Base-by-base conservation (phyloP, 148 eudicot genomes). In the Silene uniflora region DNA sequence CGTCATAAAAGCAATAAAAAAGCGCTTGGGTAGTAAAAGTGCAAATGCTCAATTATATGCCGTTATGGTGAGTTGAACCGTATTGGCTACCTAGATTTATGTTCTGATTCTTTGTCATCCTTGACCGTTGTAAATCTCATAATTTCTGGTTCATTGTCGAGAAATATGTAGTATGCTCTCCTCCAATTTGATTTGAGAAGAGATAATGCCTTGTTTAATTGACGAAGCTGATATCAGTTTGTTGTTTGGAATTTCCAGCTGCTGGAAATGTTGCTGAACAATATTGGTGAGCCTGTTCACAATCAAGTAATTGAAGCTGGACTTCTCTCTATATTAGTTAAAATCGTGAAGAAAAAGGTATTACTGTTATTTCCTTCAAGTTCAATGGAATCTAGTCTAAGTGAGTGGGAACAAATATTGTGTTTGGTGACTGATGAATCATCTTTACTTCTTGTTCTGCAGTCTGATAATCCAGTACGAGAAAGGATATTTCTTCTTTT, bases 311-410 rank as follows among this genome's bases (percentile, higher is more conserved):
- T 95, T 74, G 99, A 95, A 79, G 81, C 84, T 6, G 92, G 96
- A 73, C 63, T 95, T 74, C 91, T 95, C 62, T 89, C 93, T 58
- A 21, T 82, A 77, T 86, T 95, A 55, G 91, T 95, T 74, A 95
- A 95, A 81, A 87, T 90, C 75, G 99, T 95, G 65, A 95, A 95
- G 92, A 95, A 92, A 77, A 95, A 90, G 98, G 98, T 92, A 62
- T 8, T 29, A 12, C 10, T 19, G 19, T 73, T 72, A 62, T 32
- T 22, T 13, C 62, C 24, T 13, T 64, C 21, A 64, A 22, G 23
- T 39, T 24, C 42, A 11, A 60, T 5, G 24, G 27, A 71, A 44
- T 55, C 32, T 58, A 16, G 58, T 3, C 17, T 44, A 62, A 39
- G 25, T 62, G 56, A 62, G 62, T 25, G 47, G 71, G n/a, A 23